Conservation (phyloP, 2,329 filamentous ascomycete genomes). For the Clarireedia homoeocarpa region DNA sequence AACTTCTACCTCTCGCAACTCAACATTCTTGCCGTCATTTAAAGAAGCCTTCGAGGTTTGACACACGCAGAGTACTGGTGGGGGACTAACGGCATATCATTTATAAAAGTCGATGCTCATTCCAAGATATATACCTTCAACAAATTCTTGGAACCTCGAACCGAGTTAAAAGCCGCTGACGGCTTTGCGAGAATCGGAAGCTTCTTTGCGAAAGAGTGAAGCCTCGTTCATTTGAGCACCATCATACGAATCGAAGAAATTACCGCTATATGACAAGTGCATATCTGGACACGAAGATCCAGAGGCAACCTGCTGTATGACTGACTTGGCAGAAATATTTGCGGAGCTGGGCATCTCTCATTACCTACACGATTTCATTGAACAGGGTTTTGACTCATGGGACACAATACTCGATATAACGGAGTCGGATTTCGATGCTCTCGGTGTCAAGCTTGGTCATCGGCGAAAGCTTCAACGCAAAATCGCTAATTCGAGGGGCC, state of each 20-base stretch:
- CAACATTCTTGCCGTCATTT: background rate
- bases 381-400: conserved; percentile 81
- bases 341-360: conserved; percentile 71
- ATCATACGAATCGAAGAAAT: background rate
- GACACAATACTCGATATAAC: conserved; percentile 77
- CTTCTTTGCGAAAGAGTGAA: background rate
- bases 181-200: background rate
- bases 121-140: background rate
- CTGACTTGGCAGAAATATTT: conserved; percentile 57
- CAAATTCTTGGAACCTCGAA: background rate
- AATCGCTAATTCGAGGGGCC: conserved; percentile 65
- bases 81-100: background rate
- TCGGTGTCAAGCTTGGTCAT: conserved; percentile 75
- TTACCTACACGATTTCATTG: conserved; percentile 63
- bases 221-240: background rate
- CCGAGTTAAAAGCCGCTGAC: background rate
- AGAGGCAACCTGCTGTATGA: conserved; percentile 31
- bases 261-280: background rate
- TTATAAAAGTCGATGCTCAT: background rate
- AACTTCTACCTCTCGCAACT: background rate
- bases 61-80: background rate
- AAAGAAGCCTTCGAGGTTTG: background rate
- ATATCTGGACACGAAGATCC: conserved; percentile 27
- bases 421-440: conserved; percentile 68
- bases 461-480: conserved; percentile 78